A percentile compares a stretch with the other conserved stretches of the same genome.
phyloP scores from a whole-genome alignment of 176 grass and related monocot genomes.

The Calamus simplicifolius region DNA sequence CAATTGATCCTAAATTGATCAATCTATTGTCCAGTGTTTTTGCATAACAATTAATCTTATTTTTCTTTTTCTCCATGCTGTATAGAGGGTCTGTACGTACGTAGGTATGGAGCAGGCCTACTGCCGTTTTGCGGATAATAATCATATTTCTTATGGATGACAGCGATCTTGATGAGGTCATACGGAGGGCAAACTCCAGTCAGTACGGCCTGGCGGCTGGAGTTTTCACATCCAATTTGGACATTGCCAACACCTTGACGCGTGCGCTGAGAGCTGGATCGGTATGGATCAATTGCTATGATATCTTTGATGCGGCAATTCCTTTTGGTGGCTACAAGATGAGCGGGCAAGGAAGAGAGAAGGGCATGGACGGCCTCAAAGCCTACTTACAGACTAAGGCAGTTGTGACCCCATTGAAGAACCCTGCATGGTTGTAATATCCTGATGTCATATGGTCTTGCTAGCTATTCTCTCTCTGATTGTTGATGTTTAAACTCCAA shows the following conservation, averaged over 20 bases:
- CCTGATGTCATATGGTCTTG: no score
- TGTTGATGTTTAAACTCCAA: no score
- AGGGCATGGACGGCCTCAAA: slow-evolving; percentile 60
- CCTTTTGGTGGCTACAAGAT: slow-evolving; percentile 93
- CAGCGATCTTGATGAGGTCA: slow-evolving; percentile 68
- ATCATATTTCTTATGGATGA: background rate
- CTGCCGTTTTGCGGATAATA: background rate
- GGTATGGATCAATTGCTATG: slow-evolving; percentile 80
- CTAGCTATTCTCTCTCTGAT: no score
- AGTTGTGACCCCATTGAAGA: slow-evolving; percentile 65
- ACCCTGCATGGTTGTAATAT: slow-evolving; percentile 64
- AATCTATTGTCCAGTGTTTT: no score
- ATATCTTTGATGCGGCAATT: slow-evolving; percentile 80
- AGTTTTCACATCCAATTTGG: slow-evolving; percentile 67
- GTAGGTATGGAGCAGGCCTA: no score
- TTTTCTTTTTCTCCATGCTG: no score
- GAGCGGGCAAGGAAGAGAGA: slow-evolving; percentile 82
- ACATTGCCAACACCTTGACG: slow-evolving; percentile 57
- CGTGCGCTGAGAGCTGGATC: slow-evolving; percentile 54
- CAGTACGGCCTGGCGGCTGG: slow-evolving; percentile 68
- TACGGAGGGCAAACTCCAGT: slow-evolving; percentile 46
- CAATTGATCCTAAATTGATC: no score
- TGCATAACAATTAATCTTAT: no score
- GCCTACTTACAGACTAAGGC: slow-evolving; percentile 89
- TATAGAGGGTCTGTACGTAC: no score